These are phyloP conservation scores for Penicillium hordei DNA, from an alignment of 2,329 filamentous ascomycete genomes.

Conservation along the genomic window DNA sequence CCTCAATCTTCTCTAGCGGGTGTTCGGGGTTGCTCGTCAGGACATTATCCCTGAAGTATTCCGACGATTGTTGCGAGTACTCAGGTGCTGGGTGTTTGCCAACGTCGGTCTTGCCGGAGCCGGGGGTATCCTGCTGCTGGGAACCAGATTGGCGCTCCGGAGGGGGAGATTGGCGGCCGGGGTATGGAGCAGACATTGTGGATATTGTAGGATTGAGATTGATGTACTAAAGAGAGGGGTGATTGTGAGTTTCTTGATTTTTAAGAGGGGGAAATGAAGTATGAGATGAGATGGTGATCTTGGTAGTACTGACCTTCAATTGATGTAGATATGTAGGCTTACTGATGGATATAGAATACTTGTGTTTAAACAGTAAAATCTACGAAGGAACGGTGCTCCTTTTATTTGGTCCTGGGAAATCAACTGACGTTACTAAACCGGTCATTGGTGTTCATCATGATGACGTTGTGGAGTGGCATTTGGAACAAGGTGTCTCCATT, in stretches of 20 bases:
- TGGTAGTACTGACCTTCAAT: background rate
- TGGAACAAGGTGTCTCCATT: background rate
- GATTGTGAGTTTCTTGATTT: background rate
- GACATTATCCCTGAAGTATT: conserved; percentile 26
- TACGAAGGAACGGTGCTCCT: background rate
- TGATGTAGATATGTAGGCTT: background rate
- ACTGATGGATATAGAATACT: background rate
- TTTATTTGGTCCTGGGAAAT: background rate
- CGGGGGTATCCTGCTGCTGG: conserved; percentile 62
- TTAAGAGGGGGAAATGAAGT: background rate
- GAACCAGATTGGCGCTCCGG: conserved; percentile 66
- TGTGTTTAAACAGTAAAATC: background rate
- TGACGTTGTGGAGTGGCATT: conserved; percentile 24
- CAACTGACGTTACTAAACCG: conserved; percentile 23
- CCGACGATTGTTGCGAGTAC: conserved; percentile 25
- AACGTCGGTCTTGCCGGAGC: conserved; percentile 59
- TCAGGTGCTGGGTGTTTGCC: conserved; percentile 19
- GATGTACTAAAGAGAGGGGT: background rate
- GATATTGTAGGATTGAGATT: background rate
- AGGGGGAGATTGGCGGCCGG: conserved; percentile 75
- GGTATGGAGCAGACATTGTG: conserved; percentile 59
- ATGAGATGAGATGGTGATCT: background rate
- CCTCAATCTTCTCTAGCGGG: conserved; percentile 40
- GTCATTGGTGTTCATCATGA: conserved; percentile 30
- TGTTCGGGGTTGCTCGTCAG: conserved; percentile 47